Base-by-base conservation (phyloP, 2,329 filamentous ascomycete species). In the Clarireedia sp. region DNA sequence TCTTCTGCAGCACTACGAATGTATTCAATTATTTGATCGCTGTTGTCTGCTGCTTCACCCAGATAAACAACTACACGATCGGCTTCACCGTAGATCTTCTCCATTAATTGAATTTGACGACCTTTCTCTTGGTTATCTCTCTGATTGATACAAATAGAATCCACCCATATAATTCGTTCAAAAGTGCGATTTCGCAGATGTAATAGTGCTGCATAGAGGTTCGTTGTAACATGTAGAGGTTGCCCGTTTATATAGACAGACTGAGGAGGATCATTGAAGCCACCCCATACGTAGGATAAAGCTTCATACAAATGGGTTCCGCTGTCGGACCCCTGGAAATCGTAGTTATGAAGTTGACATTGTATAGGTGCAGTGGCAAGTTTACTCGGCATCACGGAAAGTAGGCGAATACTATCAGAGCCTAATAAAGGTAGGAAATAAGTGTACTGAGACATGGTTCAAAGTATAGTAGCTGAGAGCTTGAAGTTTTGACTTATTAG, bases 211-310 rank as follows among this genome's bases (percentile, higher is more conserved):
- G 12, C 7, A 33, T 47, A 1, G 3, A 47, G 4, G 0, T 47
- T 47, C 23, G 9, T 4, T 0, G 24, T 47, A 1, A 47, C 3
- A 0, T 9, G 21, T 9, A 47, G 5, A 2, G 4, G 16, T 17
- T 8, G 23, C 8, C 16, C 3, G 0, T 19, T 3, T 9, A 47
- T 16, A 29, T 0, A 47, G 3, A 47, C 24, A 1, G 9, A 7
- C 2, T 14, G 1, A 33, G 16, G 4, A 33, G 16, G 4, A 0
- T 19, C 24, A 2, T 33, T 0, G 2, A 7, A 10, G 10, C n/a
- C 16, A 14, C 45, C 24, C 24, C n/a, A 33, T 7, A 47, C 45
- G 14, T 47, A 47, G 0, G 5, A 47, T 33, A 47, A 3, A 19
- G 45, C 45, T n/a, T 47, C 7, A 0, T 33, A 47, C 12, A 47